Percentiles rank a stretch among this genome's conserved stretches.
phyloP scores from a whole-genome alignment of 1,284 basidiomycete species.

The Cryptococcus deneoformans region DNA sequence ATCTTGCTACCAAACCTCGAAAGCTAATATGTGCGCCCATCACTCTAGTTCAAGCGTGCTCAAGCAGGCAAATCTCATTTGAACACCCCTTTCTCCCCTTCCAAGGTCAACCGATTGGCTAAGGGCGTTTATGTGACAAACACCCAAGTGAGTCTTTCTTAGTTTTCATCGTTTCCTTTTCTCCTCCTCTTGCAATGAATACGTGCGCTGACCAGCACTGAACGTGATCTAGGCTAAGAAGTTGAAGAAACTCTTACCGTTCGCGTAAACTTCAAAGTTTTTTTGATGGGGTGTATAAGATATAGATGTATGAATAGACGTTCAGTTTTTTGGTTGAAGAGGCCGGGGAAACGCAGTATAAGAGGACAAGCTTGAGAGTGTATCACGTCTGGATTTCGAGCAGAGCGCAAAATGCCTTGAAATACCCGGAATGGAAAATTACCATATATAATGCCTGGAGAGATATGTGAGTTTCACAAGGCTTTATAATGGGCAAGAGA shows the following conservation, averaged over 20 bases:
- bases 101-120: constrained; percentile 33
- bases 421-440: neutral
- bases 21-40: neutral
- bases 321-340: neutral
- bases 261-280: constrained; percentile 1
- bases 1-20: neutral
- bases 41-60: constrained; percentile 11
- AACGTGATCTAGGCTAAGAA: constrained; percentile 10
- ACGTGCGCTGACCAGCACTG: neutral
- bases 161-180: neutral
- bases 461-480: neutral
- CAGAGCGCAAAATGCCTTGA: neutral
- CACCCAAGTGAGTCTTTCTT: constrained; percentile 25
- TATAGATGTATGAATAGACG: neutral
- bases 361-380: too few relatives aligned
- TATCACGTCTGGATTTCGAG: too few relatives aligned
- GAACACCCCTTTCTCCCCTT: constrained; percentile 35
- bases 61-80: constrained; percentile 41
- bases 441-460: neutral
- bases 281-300: neutral
- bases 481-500: too few relatives aligned
- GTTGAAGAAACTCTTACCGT: constrained; percentile 19
- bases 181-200: neutral
- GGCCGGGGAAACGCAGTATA: neutral
- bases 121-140: constrained; percentile 32